A percentile compares a stretch with the other conserved stretches of the same genome.
Conservation (phyloP, 257 asterid species). For the Plantago major region DNA sequence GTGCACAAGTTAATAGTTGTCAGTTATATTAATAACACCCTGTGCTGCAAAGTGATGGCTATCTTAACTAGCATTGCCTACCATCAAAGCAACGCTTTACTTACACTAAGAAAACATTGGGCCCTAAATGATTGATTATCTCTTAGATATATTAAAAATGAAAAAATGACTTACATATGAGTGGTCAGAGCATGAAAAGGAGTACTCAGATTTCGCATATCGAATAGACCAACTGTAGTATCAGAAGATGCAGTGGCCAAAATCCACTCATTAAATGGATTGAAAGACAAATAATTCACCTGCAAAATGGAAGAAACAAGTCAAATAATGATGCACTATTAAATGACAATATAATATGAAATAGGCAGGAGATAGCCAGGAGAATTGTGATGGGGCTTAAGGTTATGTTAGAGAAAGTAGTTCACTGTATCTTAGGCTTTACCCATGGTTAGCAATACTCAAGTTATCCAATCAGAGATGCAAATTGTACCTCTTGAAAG, state of each 20-base stretch:
- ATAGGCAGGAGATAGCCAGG: neutral
- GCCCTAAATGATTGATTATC: neutral
- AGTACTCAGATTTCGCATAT: constrained; percentile 70
- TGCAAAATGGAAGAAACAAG: constrained; percentile 25
- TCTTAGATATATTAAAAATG: neutral
- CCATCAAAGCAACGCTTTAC: too few relatives aligned
- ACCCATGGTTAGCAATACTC: too few relatives aligned
- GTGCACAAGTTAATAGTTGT: constrained; percentile 13
- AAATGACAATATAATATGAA: constrained; percentile 7
- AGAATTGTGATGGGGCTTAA: neutral
- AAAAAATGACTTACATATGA: constrained; percentile 57
- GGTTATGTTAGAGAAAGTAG: too few relatives aligned
- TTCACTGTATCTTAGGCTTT: too few relatives aligned
- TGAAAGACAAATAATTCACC: constrained; percentile 91
- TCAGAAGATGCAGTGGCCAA: constrained; percentile 97
- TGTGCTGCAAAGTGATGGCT: neutral
- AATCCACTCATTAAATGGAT: constrained; percentile 84
- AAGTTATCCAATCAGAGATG: too few relatives aligned
- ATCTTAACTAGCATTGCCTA: constrained; percentile 1
- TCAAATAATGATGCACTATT: constrained; percentile 4
- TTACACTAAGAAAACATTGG: too few relatives aligned
- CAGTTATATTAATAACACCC: constrained; percentile 1
- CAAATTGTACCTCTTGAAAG: too few relatives aligned
- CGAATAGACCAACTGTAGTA: constrained; percentile 83
- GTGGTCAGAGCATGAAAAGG: constrained; percentile 76